Conservation (phyloP, 139 green algal species). For the Chlorella sp. region DNA sequence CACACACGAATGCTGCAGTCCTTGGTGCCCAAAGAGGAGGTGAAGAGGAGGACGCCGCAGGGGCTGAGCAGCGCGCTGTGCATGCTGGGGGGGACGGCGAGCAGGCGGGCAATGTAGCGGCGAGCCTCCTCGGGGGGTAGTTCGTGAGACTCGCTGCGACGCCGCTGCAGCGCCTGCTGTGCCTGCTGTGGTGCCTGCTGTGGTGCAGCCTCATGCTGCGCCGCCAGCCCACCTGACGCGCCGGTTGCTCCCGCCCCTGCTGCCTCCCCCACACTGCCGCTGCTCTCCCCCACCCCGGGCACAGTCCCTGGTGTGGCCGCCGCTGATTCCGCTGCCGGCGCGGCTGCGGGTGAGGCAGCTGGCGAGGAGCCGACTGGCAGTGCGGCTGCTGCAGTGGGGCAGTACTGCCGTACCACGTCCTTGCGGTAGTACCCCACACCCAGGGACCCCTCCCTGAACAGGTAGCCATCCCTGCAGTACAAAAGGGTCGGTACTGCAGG, state of each 20-base stretch:
- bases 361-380: not conserved
- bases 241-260: not conserved
- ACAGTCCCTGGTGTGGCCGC: not conserved
- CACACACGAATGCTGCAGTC: conserved; percentile 22
- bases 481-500: too few relatives aligned
- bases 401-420: conserved; percentile 36
- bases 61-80: conserved; percentile 45
- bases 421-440: conserved; percentile 51
- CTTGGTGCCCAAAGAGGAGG: conserved; percentile 18
- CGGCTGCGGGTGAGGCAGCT: not conserved
- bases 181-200: not conserved
- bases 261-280: not conserved
- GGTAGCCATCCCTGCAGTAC: conserved; percentile 39
- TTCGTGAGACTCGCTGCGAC: not conserved
- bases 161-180: too few relatives aligned
- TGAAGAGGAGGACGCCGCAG: conserved; percentile 31
- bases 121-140: not conserved
- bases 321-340: not conserved
- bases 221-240: not conserved
- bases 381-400: conserved; percentile 13
- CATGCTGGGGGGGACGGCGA: conserved; percentile 19
- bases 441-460: conserved; percentile 24
- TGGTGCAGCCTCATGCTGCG: not conserved
- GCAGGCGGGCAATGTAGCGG: conserved; percentile 30
- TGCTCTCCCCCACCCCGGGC: not conserved